Conservation (phyloP, 176 grass and related monocot species). For the Zoysia japonica region DNA sequence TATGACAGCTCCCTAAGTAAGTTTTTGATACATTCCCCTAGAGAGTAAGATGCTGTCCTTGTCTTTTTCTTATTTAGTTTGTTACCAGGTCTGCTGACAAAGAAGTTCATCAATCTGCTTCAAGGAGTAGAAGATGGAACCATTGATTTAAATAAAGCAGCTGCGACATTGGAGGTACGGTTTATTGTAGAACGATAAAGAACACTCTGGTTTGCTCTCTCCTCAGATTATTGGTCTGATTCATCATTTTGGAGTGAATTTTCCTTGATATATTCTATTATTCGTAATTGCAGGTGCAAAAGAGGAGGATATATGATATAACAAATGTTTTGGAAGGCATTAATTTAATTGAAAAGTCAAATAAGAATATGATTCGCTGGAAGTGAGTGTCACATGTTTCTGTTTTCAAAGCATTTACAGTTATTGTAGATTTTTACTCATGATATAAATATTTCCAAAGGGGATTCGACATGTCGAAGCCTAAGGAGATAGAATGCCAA, state of each 20-base stretch:
- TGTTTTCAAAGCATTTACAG: slow-evolving; percentile 6
- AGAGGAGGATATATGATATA: slow-evolving; percentile 98
- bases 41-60: background rate
- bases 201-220: slow-evolving; percentile 17
- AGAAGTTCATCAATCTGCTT: slow-evolving; percentile 87
- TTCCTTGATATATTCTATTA: slow-evolving; percentile 28
- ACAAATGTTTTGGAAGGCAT: slow-evolving; percentile 99
- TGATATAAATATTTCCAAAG: slow-evolving; percentile 54
- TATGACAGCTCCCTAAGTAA: slow-evolving; percentile 91
- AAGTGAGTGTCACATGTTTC: slow-evolving; percentile 65
- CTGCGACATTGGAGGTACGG: slow-evolving; percentile 68
- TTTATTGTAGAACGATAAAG: slow-evolving; percentile 10
- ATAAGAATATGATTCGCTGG: slow-evolving; percentile 89
- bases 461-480: slow-evolving; percentile 76
- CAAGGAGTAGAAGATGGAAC: slow-evolving; percentile 79
- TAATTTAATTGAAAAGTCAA: slow-evolving; percentile 83
- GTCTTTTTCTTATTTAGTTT: slow-evolving; percentile 33
- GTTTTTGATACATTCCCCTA: background rate
- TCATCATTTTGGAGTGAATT: background rate
- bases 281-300: slow-evolving; percentile 74
- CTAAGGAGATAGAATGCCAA: slow-evolving; percentile 72
- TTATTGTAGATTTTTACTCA: slow-evolving; percentile 33
- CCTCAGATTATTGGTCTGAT: slow-evolving; percentile 2
- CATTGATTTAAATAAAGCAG: slow-evolving; percentile 97
- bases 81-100: slow-evolving; percentile 79